Base-by-base conservation (phyloP, 2,329 filamentous ascomycete genomes). In the Alternaria postmessia region DNA sequence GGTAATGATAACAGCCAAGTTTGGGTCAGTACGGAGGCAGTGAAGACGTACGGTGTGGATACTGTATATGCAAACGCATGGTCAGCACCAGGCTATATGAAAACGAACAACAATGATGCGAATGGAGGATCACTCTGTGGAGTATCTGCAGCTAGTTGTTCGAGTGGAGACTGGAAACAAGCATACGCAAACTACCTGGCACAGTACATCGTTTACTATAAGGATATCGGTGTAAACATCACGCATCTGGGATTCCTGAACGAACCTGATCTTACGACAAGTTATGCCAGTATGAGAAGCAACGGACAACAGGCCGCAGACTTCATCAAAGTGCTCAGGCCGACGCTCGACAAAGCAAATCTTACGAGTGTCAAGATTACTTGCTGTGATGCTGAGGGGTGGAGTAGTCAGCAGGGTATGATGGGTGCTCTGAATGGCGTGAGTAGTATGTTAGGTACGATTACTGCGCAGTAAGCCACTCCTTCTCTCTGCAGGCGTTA, bases 41-140 rank as follows among this genome's bases (percentile, higher is more conserved):
- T 74, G 7, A 70, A 70, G 36, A 72, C 65, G 5, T 80, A 81
- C 54, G 80, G 81, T 3, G 75, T 84, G 5, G 84, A 71, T 39
- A 80, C 73, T 2, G 76, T 84, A 44, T 83, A 84, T 61, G 81
- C 81, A 4, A 80, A 85, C 68, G 82, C 83, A 1, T 85, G 83
- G 83, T 80, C 77, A 42, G 83, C 83, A 1, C 83, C 82, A 1
- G 81, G 81, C 0, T 85, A 80, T 66, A 85, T 85, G 83, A 84
- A 85, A 72, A 84, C 80, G 3, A 84, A 84, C 59, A 72, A 73
- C 16, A 78, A 80, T 56, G 79, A 84, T 44, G 75, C 72, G 36
- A 77, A 82, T 62, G 81, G 82, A 0, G 82, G 83, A 2, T 80
- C 79, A 26, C 70, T 85, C 0, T 85, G 83, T 59, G 82, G 82